Evolutionary conservation across 2,329 filamentous ascomycete species (phyloP), one percentile per base, ranked within the genome.

Genomic region (Corynespora cassiicola): DNA sequence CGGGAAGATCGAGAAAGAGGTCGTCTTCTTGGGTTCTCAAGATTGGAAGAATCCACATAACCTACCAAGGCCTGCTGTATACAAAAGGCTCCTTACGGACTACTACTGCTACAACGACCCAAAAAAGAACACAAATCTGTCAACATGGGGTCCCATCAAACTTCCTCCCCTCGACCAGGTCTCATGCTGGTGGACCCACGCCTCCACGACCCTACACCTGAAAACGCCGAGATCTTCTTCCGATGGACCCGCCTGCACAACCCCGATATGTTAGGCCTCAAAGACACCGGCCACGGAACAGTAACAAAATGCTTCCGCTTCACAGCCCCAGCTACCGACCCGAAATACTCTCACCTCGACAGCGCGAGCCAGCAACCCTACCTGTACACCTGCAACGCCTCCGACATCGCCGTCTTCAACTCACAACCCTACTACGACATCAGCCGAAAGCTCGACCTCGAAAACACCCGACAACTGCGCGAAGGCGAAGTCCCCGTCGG

Each of bases 171-270:
- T 20, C 26, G 16, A 9, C 36, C 40, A 14, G 42, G 49, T 9
- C 30, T 56, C 12, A 47, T 56, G 35, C 28, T 58, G 18, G 45
- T 50, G 1, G 35, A 47, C 14, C 49, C 48, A 0, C 45, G 33
- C 23, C 47, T 56, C 1, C 42, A 36, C 19, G 4, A 18, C 7
- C 28, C 36, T 14, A 43, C 23, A 2, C 19, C 25, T 2, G 7
- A 25, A 5, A 43, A 42, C 9, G 31, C 42, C 1, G 20, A 15
- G 2, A 42, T 12, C 0, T 54, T 58, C 36, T 23, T 37, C n/a
- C 39, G 47, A n/a, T 58, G 54, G 54, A 52, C 53, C 0, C 39
- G 47, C 20, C 31, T 58, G 18, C 54, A 58, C 34, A 48, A 44
- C 30, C 42, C 42, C 32, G 54, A 58, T 28, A n/a, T 58, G 11